Evolutionary conservation across 2,329 filamentous ascomycete genomes (phyloP), one percentile per base, ranked within the genome.

Genomic region (Neophaeococcomyces mojaviensis): DNA sequence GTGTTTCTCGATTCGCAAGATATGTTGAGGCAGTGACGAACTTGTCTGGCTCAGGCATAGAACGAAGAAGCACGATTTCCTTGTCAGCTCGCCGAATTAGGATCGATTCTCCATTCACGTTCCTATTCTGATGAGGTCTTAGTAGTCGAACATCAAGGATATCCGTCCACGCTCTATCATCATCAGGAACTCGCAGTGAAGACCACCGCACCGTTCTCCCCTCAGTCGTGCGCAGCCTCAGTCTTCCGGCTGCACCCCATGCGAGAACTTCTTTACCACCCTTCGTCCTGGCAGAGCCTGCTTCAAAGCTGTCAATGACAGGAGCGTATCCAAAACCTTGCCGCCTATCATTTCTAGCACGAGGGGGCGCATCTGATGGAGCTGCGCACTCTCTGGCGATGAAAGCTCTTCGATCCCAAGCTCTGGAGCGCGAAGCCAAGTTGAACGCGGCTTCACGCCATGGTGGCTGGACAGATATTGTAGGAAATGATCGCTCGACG

Each of bases 231-330:
- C 74, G 66, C 47, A 79, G 50, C 3, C 75, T 62, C 8, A 83
- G 58, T 47, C 78, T 70, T 2, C 78, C 73, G 1, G 76, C 79
- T 10, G 78, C 78, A 43, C 78, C 78, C 71, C 77, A 81, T 2
- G 71, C 75, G 6, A 83, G 59, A 0, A 77, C 70, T 56, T 82
- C 78, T 54, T 68, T 71, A 52, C 74, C 66, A 20, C 31, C 19
- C 18, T 18, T n/a, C 8, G 39, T 73, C 65, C 38, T 62, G 60
- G 71, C 71, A 76, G 47, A 61, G 62, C 1, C 61, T 61, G 65
- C 61, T 53, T 79, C 76, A 53, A 78, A 78, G 47, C 74, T 76
- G 55, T 79, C 75, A 39, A 81, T 69, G 34, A 69, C 68, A 15
- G 79, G 78, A 19, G 71, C 72, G 53, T 79, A 82, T 3, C 78